Evolutionary conservation across 2,329 filamentous ascomycete genomes (phyloP).

Genomic region (Trichoderma sp.): DNA sequence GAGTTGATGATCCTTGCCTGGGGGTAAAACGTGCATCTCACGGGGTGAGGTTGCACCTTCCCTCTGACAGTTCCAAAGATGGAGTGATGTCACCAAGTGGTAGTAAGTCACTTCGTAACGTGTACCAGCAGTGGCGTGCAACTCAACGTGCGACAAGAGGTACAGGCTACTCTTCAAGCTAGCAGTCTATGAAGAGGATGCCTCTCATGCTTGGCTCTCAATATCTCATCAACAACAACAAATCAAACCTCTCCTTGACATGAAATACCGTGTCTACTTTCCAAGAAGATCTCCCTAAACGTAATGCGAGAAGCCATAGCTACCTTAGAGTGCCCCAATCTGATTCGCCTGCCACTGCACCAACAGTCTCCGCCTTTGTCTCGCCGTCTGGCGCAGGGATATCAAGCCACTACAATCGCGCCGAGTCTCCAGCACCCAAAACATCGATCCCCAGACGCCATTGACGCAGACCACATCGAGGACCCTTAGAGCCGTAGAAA

Average conservation of each 20-base stretch:
- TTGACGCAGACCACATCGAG: conserved; percentile 41
- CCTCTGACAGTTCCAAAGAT: too few relatives aligned
- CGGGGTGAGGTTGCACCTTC: too few relatives aligned
- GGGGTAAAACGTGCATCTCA: too few relatives aligned
- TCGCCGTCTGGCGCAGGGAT: conserved; percentile 23
- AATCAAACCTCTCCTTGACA: too few relatives aligned
- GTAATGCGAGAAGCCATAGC: neutral
- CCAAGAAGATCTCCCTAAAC: neutral
- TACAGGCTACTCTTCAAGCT: too few relatives aligned
- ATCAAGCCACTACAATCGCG: conserved; percentile 29
- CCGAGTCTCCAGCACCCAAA: conserved; percentile 17
- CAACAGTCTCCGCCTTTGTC: conserved; percentile 16
- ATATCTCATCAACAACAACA: too few relatives aligned
- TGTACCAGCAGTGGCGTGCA: rapidly evolving
- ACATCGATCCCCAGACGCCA: conserved; percentile 38
- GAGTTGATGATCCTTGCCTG: neutral
- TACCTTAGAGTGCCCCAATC: neutral
- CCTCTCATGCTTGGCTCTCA: too few relatives aligned
- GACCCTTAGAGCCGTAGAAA: conserved; percentile 5
- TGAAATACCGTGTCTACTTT: neutral
- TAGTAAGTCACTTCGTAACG: too few relatives aligned
- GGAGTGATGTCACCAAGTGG: too few relatives aligned
- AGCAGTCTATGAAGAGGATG: too few relatives aligned
- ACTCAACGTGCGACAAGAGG: too few relatives aligned
- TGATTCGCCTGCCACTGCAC: neutral